Percentiles rank a stretch among this genome's conserved stretches.
Evolutionary conservation across 371 early-diverging fungal genomes (phyloP).

Genomic region (Coemansia sp.): DNA sequence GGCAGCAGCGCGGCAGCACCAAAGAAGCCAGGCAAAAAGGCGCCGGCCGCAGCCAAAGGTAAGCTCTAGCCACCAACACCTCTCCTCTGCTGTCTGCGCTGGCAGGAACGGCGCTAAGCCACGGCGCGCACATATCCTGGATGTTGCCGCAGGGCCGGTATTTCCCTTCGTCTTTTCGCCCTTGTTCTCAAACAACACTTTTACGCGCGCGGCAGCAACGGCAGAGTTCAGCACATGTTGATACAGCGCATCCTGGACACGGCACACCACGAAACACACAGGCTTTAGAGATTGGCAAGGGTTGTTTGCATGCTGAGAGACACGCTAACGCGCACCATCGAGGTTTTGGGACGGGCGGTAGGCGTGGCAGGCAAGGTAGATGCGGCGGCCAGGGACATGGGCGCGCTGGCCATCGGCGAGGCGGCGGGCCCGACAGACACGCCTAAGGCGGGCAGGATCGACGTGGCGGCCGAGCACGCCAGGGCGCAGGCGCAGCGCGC

Average conservation of each 20-base stretch:
- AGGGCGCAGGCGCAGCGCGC: slow-evolving; percentile 70
- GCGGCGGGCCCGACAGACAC: slow-evolving; percentile 38
- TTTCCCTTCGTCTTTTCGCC: too few species aligned
- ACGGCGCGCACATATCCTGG: neutral
- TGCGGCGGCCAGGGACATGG: slow-evolving; percentile 21
- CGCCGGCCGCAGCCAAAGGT: slow-evolving; percentile 20
- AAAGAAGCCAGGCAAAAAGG: slow-evolving; percentile 9
- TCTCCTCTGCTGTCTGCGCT: neutral
- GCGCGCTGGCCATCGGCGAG: slow-evolving; percentile 15
- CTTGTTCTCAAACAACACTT: too few species aligned
- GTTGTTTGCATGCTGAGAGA: neutral
- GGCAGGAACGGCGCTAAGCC: neutral
- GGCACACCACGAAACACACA: neutral
- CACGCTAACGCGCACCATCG: neutral
- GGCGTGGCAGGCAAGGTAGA: slow-evolving; percentile 2
- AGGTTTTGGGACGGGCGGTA: slow-evolving; percentile 3
- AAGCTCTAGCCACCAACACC: slow-evolving; percentile 12
- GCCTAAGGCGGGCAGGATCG: slow-evolving; percentile 59
- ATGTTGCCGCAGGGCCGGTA: neutral
- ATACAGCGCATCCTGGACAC: neutral
- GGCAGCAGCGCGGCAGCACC: slow-evolving; percentile 1
- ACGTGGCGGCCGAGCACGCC: slow-evolving; percentile 73
- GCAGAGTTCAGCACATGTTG: neutral
- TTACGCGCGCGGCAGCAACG: too few species aligned
- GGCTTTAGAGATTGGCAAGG: neutral